Percentiles rank a stretch among this genome's conserved stretches.
These are phyloP conservation scores for Venturia nashicola DNA, from an alignment of 2,329 filamentous ascomycete species.

Conservation along the genomic window DNA sequence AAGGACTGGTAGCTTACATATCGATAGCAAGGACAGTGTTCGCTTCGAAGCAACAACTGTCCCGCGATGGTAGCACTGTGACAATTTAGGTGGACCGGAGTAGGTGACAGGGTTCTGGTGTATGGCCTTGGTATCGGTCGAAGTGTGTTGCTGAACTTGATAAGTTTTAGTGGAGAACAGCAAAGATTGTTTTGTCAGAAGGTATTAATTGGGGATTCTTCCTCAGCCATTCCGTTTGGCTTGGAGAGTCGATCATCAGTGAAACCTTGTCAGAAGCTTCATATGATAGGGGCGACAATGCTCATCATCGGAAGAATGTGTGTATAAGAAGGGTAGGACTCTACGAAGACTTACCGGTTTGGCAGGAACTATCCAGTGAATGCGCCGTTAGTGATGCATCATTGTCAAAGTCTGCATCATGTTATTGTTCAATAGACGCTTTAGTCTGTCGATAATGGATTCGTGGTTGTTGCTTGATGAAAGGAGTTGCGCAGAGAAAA, in stretches of 20 bases:
- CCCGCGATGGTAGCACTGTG: too few relatives aligned
- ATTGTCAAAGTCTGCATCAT: not conserved
- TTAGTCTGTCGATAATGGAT: not conserved
- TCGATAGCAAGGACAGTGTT: too few relatives aligned
- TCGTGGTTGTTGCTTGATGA: not conserved
- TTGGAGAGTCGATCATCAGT: conserved; percentile 15
- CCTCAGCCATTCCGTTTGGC: conserved; percentile 14
- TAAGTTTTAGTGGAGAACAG: not conserved
- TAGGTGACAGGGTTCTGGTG: too few relatives aligned
- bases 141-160: not conserved
- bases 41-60: too few relatives aligned
- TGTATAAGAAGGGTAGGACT: not conserved
- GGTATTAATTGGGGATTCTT: not conserved
- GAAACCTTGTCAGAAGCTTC: conserved; percentile 4
- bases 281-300: conserved; percentile 19
- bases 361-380: not conserved
- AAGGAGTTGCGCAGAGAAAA: not conserved
- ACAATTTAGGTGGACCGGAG: not conserved
- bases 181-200: not conserved
- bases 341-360: not conserved
- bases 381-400: not conserved
- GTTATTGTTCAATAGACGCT: not conserved
- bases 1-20: not conserved
- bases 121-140: not conserved
- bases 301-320: conserved; percentile 19